These are phyloP conservation scores for Aleurites moluccanus DNA, from an alignment of 441 rosid genomes.

Conservation along the genomic window DNA sequence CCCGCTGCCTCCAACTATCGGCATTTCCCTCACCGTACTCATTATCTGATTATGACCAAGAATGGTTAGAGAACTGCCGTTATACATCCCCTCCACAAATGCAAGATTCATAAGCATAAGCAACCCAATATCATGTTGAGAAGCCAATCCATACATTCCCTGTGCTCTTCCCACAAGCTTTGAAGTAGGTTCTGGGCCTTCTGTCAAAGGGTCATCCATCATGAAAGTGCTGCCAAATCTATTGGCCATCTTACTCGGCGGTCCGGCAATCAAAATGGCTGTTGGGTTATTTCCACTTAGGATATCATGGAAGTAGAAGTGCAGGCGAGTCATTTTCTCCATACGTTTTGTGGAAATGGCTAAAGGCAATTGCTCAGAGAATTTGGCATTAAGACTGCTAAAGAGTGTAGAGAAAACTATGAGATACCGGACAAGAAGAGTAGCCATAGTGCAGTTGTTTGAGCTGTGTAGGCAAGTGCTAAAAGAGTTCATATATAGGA, in stretches of 20 bases:
- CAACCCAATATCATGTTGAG: constrained; percentile 31
- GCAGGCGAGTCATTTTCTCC: constrained; percentile 36
- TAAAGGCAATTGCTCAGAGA: constrained; percentile 21
- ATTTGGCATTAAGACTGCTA: background rate
- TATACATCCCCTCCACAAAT: constrained; percentile 32
- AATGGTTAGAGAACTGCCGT: constrained; percentile 37
- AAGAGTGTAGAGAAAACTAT: constrained; percentile 8
- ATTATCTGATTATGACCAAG: constrained; percentile 33
- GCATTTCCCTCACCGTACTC: constrained; percentile 38
- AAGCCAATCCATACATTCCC: constrained; percentile 37
- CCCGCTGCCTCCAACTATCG: constrained; percentile 41
- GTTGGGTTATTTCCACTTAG: constrained; percentile 31
- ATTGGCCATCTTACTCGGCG: constrained; percentile 8
- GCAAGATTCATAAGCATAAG: constrained; percentile 38
- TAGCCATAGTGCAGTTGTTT: constrained; percentile 4
- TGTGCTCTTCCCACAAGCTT: constrained; percentile 41
- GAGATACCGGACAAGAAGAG: background rate
- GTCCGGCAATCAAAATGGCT: constrained; percentile 32
- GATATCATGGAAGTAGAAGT: constrained; percentile 43
- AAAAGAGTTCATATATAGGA: constrained; percentile 9
- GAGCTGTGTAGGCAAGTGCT: background rate
- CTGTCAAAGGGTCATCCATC: constrained; percentile 37
- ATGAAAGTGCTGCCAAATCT: constrained; percentile 35
- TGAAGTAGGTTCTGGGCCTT: constrained; percentile 37
- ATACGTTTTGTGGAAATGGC: constrained; percentile 9